Evolutionary conservation across 352 stramenopile genomes (phyloP).

Genomic region (Globisporangium spinosum): DNA sequence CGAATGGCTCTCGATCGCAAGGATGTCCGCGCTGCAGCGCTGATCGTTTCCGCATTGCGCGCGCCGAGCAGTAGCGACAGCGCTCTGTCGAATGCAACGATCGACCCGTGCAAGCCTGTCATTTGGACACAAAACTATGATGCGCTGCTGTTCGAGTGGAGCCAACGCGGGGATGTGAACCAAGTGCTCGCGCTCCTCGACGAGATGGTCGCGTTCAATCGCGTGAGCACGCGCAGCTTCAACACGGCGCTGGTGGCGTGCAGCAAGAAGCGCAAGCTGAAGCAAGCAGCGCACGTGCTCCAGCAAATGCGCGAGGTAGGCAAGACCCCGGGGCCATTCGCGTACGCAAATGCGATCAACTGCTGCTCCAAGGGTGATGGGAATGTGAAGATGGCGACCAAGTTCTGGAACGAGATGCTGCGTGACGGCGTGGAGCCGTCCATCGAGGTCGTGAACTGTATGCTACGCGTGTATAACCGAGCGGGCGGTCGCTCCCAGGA

Average conservation of each 20-base stretch:
- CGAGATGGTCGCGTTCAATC: conserved; percentile 36
- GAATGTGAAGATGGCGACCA: conserved; percentile 30
- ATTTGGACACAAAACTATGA: conserved; percentile 54
- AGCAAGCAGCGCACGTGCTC: conserved; percentile 33
- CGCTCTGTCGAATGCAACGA: conserved; percentile 4
- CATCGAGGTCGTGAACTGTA: conserved; percentile 47
- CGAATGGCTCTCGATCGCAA: conserved; percentile 26
- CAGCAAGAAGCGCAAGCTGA: conserved; percentile 41
- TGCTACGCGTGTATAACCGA: conserved; percentile 58
- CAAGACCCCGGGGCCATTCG: conserved; percentile 29
- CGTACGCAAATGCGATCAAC: conserved; percentile 63
- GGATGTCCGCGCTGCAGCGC: conserved; percentile 29
- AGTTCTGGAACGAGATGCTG: conserved; percentile 47
- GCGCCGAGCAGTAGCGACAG: conserved; percentile 14
- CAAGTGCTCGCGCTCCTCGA: conserved; percentile 49
- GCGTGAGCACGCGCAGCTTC: conserved; percentile 49
- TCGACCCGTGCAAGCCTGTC: conserved; percentile 20
- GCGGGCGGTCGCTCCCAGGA: conserved; percentile 31
- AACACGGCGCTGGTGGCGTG: conserved; percentile 71
- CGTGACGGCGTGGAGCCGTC: conserved; percentile 32
- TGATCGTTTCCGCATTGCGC: conserved; percentile 18
- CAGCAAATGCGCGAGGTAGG: conserved; percentile 37
- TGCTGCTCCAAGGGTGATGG: conserved; percentile 47
- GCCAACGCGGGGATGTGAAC: conserved; percentile 33
- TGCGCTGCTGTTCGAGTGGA: conserved; percentile 46